Base-by-base conservation (phyloP, 1,284 basidiomycete genomes). In the Pseudozyma thailandica region DNA sequence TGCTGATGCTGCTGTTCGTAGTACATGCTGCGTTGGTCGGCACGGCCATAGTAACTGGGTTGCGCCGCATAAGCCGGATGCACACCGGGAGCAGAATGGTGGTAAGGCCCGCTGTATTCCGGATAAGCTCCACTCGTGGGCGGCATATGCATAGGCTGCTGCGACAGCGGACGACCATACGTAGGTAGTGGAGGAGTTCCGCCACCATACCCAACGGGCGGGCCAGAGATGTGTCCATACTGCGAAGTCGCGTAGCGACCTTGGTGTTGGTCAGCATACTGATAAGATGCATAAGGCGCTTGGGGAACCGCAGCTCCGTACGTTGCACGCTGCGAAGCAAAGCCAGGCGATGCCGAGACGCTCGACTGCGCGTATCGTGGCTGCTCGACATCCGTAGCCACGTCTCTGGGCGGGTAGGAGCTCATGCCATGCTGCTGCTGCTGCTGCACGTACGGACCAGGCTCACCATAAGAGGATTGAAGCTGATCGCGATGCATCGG, bases 181-280 rank as follows among this genome's bases (percentile, higher is more conserved):
- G 63, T 66, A 13, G 63, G 63, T 45, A 66, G 31, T 3, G 57
- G 57, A n/a, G 57, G 63, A 3, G 48, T 44, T n/a, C 57, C 48
- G 30, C 55, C 49, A 3, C 18, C 18, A 33, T 66, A 60, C 4
- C 52, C 57, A 4, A 18, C 21, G 2, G 52, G 52, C 9, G 63
- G 63, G 0, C 56, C 63, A 8, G 56, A 38, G 3, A 66, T 8
- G 39, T 55, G 50, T 18, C 57, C 56, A 30, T 66, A 66, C 41
- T 66, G 63, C 42, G 52, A 45, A 3, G 35, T 41, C 30, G 30
- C 30, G 30, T 7, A 8, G 33, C 33, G 33, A n/a, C 33, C 33
- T 12, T 35, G 33, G 25, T 25, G 23, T 12, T 37, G 33, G n/a
- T 37, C 21, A n/a, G 33, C 35, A 18, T 58, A 53, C 10, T 50